phyloP scores from a whole-genome alignment of 176 grass and related monocot genomes.

The Canna indica region DNA sequence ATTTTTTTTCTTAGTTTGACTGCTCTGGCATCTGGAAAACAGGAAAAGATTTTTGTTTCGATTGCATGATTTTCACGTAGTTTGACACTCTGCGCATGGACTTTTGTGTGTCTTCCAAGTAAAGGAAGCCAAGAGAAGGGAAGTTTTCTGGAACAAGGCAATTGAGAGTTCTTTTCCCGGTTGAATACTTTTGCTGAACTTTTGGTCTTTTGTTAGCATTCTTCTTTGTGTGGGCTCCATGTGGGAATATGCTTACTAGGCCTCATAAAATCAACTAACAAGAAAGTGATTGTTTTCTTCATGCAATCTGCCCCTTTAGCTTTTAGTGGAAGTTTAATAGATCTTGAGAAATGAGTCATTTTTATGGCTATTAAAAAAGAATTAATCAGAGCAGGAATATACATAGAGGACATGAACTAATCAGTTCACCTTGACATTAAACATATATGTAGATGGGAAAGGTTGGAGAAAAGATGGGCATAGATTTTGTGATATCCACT shows the following conservation, averaged over 20 bases:
- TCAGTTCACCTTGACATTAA: neutral
- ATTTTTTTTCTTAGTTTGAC: too few relatives aligned
- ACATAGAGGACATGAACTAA: neutral
- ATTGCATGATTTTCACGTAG: neutral
- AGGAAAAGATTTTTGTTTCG: neutral
- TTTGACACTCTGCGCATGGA: neutral
- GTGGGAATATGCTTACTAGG: too few relatives aligned
- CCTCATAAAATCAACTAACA: neutral
- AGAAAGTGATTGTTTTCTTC: neutral
- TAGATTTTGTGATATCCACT: constrained; percentile 84
- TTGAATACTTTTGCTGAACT: too few relatives aligned
- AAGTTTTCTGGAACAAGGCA: neutral
- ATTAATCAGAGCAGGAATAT: too few relatives aligned
- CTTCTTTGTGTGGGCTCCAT: neutral
- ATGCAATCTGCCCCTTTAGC: neutral
- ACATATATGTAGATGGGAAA: constrained; percentile 47
- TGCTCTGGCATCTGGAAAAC: too few relatives aligned
- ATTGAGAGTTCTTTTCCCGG: neutral
- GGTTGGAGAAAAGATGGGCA: constrained; percentile 42
- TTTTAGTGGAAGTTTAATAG: too few relatives aligned
- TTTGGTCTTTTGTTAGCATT: too few relatives aligned
- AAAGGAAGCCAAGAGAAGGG: neutral
- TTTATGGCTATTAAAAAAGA: too few relatives aligned
- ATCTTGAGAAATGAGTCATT: too few relatives aligned
- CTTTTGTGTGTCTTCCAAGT: neutral